These are phyloP conservation scores for Globisporangium iwayamae DNA, from an alignment of 352 stramenopile genomes.

Conservation along the genomic window DNA sequence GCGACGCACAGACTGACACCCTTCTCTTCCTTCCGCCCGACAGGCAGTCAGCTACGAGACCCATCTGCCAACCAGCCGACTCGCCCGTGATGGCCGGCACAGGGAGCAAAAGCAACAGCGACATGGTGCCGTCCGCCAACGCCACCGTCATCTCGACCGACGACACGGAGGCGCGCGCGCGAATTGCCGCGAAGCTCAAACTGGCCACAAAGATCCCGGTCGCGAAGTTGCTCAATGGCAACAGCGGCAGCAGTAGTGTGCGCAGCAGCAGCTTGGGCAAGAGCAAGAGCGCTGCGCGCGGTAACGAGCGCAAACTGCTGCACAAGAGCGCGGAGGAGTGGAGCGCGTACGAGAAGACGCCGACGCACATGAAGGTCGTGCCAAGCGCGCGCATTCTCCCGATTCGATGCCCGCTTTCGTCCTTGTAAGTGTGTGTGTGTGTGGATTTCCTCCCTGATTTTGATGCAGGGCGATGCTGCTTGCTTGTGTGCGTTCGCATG, in stretches of 20 bases:
- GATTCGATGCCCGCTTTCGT: conserved; percentile 77
- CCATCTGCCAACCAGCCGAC: neutral
- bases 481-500: neutral
- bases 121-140: neutral
- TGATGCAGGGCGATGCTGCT: neutral
- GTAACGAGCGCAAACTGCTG: conserved; percentile 56
- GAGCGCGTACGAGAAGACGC: conserved; percentile 57
- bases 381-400: conserved; percentile 59
- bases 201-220: conserved; percentile 13
- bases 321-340: conserved; percentile 62
- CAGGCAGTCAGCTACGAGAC: neutral
- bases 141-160: conserved; percentile 11
- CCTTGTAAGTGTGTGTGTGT: conserved; percentile 42
- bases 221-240: conserved; percentile 14
- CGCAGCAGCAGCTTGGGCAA: conserved; percentile 18
- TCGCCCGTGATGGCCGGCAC: neutral
- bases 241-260: conserved; percentile 2
- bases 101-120: neutral
- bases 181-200: conserved; percentile 22
- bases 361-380: conserved; percentile 46
- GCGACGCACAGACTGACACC: neutral
- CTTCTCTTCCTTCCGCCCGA: neutral
- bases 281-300: conserved; percentile 5
- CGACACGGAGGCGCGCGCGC: conserved; percentile 15
- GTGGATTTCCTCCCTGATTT: conserved; percentile 5